A percentile compares a stretch with the other conserved stretches of the same genome.
Evolutionary conservation across 2,329 filamentous ascomycete genomes (phyloP).

Genomic region (Fusarium hainanense): DNA sequence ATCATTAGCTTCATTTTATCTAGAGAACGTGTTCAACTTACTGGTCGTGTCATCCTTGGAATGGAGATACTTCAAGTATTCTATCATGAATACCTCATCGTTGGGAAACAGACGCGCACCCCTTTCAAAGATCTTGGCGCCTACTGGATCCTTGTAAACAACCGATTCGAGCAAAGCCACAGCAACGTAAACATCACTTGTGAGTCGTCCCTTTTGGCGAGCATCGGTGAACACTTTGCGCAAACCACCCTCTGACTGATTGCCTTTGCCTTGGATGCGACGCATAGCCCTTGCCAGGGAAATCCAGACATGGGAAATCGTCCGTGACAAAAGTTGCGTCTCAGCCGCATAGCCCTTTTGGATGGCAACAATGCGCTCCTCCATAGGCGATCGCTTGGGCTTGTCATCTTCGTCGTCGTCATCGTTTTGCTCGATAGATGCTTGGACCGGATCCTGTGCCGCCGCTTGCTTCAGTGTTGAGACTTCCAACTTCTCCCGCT

Average conservation of each 20-base stretch:
- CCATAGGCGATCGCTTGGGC: conserved; percentile 66
- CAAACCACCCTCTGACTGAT: conserved; percentile 75
- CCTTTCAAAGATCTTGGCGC: conserved; percentile 94
- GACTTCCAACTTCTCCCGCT: conserved; percentile 69
- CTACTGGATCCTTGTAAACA: conserved; percentile 93
- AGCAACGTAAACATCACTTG: conserved; percentile 94
- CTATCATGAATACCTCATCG: conserved; percentile 91
- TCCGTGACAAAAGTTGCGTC: conserved; percentile 80
- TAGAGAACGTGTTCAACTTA: conserved; percentile 60
- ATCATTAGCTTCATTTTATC: conserved; percentile 31
- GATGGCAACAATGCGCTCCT: conserved; percentile 71
- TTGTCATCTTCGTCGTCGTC: conserved; percentile 59
- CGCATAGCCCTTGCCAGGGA: conserved; percentile 93
- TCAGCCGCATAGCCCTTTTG: conserved; percentile 77
- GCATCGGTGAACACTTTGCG: conserved; percentile 91
- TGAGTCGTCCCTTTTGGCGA: conserved; percentile 85
- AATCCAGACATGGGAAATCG: conserved; percentile 94
- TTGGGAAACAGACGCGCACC: conserved; percentile 93
- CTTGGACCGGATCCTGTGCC: conserved; percentile 52
- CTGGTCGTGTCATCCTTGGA: conserved; percentile 93
- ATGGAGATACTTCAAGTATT: conserved; percentile 95
- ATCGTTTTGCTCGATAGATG: conserved; percentile 59
- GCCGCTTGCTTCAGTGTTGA: conserved; percentile 66
- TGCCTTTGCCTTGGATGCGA: conserved; percentile 87
- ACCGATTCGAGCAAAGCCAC: conserved; percentile 94